Percentiles rank a stretch among this genome's conserved stretches.
These are phyloP conservation scores for Termitomyces sp. DNA, from an alignment of 768 basidiomycete species.

Conservation along the genomic window DNA sequence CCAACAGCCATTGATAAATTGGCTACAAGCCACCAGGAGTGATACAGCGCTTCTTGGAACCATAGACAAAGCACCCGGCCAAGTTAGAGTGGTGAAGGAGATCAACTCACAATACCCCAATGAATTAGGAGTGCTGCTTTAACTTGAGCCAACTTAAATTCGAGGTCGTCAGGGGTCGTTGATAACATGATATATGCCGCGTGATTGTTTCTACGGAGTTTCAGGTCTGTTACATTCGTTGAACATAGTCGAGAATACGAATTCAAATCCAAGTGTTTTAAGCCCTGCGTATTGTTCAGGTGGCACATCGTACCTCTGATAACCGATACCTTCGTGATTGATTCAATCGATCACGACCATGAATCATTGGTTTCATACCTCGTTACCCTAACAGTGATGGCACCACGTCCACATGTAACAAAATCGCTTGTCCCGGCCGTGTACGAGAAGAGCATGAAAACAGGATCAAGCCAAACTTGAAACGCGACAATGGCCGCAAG, in stretches of 20 bases:
- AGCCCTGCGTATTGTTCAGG: background rate
- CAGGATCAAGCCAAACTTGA: background rate
- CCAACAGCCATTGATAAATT: constrained; percentile 1
- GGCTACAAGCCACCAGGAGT: constrained; percentile 9
- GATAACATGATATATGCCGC: background rate
- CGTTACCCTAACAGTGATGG: background rate
- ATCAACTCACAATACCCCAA: constrained; percentile 9
- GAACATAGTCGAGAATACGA: background rate
- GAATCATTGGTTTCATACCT: background rate
- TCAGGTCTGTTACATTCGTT: background rate
- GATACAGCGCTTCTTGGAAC: background rate
- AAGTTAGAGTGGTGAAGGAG: constrained; percentile 10
- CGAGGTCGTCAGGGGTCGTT: background rate
- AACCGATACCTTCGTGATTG: background rate
- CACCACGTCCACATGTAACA: background rate
- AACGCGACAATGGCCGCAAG: background rate
- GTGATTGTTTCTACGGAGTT: background rate
- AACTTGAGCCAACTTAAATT: background rate
- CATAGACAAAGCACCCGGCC: constrained; percentile 10
- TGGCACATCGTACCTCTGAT: background rate
- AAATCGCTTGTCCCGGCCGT: background rate
- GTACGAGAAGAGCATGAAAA: background rate
- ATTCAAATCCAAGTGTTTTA: background rate
- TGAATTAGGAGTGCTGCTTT: background rate
- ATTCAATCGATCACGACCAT: background rate